Evolutionary conservation across 768 basidiomycete genomes (phyloP).

Genomic region (Epithele typhae): DNA sequence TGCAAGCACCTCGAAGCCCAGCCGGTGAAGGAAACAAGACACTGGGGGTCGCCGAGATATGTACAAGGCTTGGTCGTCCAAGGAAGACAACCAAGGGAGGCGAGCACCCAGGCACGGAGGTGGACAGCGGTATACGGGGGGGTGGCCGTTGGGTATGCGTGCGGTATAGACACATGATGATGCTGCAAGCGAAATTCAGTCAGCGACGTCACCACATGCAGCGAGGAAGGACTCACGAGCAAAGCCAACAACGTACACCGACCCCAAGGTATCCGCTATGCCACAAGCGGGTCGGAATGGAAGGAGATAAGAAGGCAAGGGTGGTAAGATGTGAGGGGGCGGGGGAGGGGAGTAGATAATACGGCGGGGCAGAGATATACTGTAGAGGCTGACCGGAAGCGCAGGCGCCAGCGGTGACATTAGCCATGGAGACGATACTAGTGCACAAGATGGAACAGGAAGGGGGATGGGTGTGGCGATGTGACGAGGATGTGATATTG

Average conservation of each 20-base stretch:
- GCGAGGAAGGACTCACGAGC: slow-evolving; percentile 9
- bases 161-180: slow-evolving; percentile 14
- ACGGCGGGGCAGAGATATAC: slow-evolving; percentile 15
- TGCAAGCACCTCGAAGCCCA: neutral
- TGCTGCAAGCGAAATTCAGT: too few species aligned
- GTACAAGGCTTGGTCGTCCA: slow-evolving; percentile 1
- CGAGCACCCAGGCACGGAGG: neutral
- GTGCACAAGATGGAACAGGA: slow-evolving; percentile 12
- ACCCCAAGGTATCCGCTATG: slow-evolving; percentile 8
- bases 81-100: too few species aligned
- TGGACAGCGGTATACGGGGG: slow-evolving; percentile 6
- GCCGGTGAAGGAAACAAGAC: too few species aligned
- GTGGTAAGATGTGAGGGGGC: too few species aligned
- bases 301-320: neutral
- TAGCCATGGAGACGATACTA: slow-evolving; percentile 13
- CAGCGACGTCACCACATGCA: neutral
- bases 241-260: slow-evolving; percentile 18
- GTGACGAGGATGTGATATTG: slow-evolving; percentile 16
- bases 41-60: slow-evolving; percentile 6
- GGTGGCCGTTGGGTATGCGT: slow-evolving; percentile 7
- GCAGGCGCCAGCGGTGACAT: slow-evolving; percentile 1
- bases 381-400: slow-evolving; percentile 7
- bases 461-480: slow-evolving; percentile 12
- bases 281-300: slow-evolving; percentile 4
- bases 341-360: slow-evolving; percentile 5